Evolutionary conservation across 2,329 filamentous ascomycete genomes (phyloP), one percentile per base, ranked within the genome.

Genomic region (Colletotrichum filicis): DNA sequence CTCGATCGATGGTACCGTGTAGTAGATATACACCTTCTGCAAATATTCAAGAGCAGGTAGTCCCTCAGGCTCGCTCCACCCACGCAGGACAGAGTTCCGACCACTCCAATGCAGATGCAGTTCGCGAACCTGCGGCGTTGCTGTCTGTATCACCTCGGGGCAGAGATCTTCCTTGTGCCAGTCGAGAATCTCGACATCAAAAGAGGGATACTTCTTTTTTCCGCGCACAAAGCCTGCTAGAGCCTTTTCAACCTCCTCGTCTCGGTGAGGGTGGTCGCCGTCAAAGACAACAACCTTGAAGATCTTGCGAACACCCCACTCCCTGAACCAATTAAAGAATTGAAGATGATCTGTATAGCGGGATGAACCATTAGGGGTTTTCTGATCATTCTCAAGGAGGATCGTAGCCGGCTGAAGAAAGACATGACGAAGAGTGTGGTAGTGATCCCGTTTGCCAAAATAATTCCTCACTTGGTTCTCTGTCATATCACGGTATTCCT

Each of bases 91-190:
- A 6, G 80, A 78, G 61, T 80, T 80, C 60, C 79, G 82, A 3
- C 81, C 80, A 59, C 77, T 78, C 77, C 77, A 82, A 52, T 80
- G 79, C 1, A 83, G 70, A 9, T 77, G 67, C 4, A 82, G 69
- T 59, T 79, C 76, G 28, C 57, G 57, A 8, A 60, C 30, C 46
- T 75, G 59, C 0, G 69, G 72, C 3, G 75, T 73, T 0, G 74
- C 76, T 14, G 63, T 76, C 16, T 49, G 67, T 28, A 77, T 77
- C 28, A 53, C n/a, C 35, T 60, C 66, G 28, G 11, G 59, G 53
- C n/a, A 61, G 3, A 82, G 59, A 64, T 82, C 80, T 3, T 69
- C 53, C 70, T 78, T 79, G 8, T 71, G 75, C 80, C 80, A 82
- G 57, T 82, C 76, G 67, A 77, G 79, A 2, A 75, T 71, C 64